Base-by-base conservation (phyloP, 2,329 filamentous ascomycete species). In the Albophoma yamanashiensis region DNA sequence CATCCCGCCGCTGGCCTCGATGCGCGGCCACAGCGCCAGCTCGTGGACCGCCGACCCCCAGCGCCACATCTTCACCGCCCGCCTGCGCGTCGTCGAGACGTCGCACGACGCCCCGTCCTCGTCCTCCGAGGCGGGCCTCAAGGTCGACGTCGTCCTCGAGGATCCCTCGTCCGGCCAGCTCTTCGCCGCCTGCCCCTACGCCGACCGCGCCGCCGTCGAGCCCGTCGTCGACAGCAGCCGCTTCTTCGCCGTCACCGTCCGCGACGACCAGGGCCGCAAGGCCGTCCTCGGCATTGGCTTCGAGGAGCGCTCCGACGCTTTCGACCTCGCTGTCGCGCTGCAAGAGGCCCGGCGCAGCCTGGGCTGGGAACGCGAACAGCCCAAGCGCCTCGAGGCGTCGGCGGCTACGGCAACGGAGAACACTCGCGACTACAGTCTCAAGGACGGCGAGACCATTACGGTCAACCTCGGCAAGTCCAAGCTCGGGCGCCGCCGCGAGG, bases 361-460 rank as follows among this genome's bases (percentile, higher is more conserved):
- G 8, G 87, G 85, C 0, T 78, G 88, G 69, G 82, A 85, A 53
- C 73, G 68, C 9, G 68, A 68, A 27, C 67, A 70, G 27, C 60
- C 43, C 31, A 27, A 7, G n/a, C 27, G 11, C n/a, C 27, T 17
- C 52, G 25, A n/a, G 0, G 70, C 70, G 5, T 71, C 69, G 15
- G 67, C 68, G 20, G 74, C 27, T 31, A 31, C 73, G 61, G 72
- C 74, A 62, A 72, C 74, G 60, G 68, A 73, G 55, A 73, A 75
- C 50, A 63, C 63, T 1, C 84, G 82, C 65, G 91, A 96, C 69
- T 92, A 91, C 69, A 92, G 89, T 68, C 73, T 96, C 64, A 96
- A 96, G 73, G 91, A 92, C 62, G 91, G 91, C 14, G 88, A 96
- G 79, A 96, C 89, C 22, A 95, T 96, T 66, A 91, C 87, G 31